Percentiles rank a stretch among this genome's conserved stretches.
phyloP scores from a whole-genome alignment of 495 filamentous ascomycete genomes.

The Penicillium malachiteum region DNA sequence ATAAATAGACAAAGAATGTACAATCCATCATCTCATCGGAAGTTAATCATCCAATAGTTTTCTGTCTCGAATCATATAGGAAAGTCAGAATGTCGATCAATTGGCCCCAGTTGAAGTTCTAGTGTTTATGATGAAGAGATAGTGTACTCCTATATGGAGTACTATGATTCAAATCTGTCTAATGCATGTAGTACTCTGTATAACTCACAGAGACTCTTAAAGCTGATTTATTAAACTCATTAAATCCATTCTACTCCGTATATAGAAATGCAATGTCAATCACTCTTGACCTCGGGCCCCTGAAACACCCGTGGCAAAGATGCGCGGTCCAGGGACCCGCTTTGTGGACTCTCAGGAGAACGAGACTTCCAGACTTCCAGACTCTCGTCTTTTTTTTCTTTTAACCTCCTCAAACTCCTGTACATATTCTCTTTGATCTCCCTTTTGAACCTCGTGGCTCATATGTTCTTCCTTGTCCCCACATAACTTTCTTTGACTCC shows the following conservation, averaged over 20 bases:
- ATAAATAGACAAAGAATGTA: background rate
- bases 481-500: constrained; percentile 16
- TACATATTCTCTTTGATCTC: constrained; percentile 1
- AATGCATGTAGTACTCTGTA: no score
- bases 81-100: background rate
- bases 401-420: constrained; percentile 2
- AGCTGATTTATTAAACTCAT: no score
- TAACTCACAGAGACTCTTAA: no score
- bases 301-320: constrained; percentile 28
- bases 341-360: constrained; percentile 25
- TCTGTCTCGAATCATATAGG: background rate
- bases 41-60: background rate
- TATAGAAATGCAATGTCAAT: no score
- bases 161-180: no score
- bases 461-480: constrained; percentile 14
- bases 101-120: background rate
- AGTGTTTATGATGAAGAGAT: no score
- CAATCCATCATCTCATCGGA: background rate
- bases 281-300: constrained; percentile 10
- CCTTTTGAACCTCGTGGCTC: constrained; percentile 2
- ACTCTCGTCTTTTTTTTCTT: constrained; percentile 11
- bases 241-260: no score
- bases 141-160: no score
- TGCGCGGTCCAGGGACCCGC: constrained; percentile 19
- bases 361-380: constrained; percentile 3